Percentiles rank a stretch among this genome's conserved stretches.
Conservation (phyloP, 2,329 filamentous ascomycete genomes). For the Myriosclerotinia duriaeana region DNA sequence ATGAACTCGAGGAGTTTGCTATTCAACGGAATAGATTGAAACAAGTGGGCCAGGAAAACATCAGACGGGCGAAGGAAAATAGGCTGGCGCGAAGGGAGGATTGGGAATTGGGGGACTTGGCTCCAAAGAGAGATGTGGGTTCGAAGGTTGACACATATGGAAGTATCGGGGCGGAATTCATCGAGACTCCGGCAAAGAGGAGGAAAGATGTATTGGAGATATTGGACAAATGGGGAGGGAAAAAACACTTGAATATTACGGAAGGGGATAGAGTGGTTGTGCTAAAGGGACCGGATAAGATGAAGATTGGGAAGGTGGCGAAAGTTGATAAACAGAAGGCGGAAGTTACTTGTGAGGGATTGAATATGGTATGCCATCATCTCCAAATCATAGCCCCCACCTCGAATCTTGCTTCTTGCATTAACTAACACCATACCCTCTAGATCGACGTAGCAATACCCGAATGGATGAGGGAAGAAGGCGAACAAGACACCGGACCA, state of each 20-base stretch:
- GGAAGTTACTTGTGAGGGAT: slow-evolving; percentile 59
- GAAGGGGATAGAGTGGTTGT: slow-evolving; percentile 79
- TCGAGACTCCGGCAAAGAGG: slow-evolving; percentile 38
- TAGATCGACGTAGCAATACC: slow-evolving; percentile 47
- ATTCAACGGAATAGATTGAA: slow-evolving; percentile 1
- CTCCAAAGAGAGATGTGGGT: slow-evolving; percentile 73
- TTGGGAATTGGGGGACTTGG: slow-evolving; percentile 74
- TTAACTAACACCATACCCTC: slow-evolving; percentile 1
- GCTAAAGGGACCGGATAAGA: slow-evolving; percentile 73
- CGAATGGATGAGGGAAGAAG: slow-evolving; percentile 44
- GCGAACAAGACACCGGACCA: slow-evolving; percentile 43
- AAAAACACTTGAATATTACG: slow-evolving; percentile 59
- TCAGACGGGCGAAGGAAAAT: slow-evolving; percentile 46
- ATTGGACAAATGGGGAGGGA: slow-evolving; percentile 42
- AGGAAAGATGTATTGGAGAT: slow-evolving; percentile 34
- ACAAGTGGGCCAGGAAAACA: slow-evolving; percentile 10
- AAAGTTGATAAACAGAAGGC: slow-evolving; percentile 55
- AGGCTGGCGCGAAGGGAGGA: slow-evolving; percentile 66
- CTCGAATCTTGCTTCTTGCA: not conserved
- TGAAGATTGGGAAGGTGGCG: slow-evolving; percentile 75
- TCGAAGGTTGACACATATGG: slow-evolving; percentile 58
- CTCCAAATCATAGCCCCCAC: not conserved
- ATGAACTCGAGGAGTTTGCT: slow-evolving; percentile 22
- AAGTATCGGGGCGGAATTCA: slow-evolving; percentile 46
- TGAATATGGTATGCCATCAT: slow-evolving; percentile 59